phyloP scores from a whole-genome alignment of 2,329 filamentous ascomycete species.

The Apiospora malaysiana region DNA sequence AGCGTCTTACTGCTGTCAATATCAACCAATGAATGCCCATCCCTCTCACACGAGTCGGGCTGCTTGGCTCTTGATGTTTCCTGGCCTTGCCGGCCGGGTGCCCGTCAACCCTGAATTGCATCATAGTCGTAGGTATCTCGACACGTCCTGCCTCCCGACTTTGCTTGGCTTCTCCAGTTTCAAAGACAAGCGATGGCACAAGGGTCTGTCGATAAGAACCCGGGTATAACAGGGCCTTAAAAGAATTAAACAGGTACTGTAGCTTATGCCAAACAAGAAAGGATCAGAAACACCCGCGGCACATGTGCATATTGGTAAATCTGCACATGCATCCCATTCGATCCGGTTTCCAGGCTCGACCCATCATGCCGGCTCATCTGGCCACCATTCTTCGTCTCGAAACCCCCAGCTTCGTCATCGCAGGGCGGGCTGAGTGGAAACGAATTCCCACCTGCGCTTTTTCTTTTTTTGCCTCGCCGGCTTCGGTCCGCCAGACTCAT shows the following conservation, averaged over 20 bases:
- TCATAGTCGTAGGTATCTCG: background rate
- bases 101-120: background rate
- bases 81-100: background rate
- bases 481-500: background rate
- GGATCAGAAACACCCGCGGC: background rate
- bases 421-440: constrained; percentile 13
- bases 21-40: constrained; percentile 1
- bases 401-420: constrained; percentile 5
- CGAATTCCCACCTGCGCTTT: background rate
- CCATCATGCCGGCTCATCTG: background rate
- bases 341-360: background rate
- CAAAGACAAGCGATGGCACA: background rate
- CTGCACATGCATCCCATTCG: background rate
- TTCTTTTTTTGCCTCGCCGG: background rate
- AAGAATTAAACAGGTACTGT: background rate
- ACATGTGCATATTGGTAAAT: background rate
- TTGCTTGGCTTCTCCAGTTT: background rate
- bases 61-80: background rate
- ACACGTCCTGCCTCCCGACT: background rate
- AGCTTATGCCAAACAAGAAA: no score
- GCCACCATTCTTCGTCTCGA: constrained; percentile 10
- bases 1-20: background rate
- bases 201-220: background rate
- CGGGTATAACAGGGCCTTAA: background rate
- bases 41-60: background rate